These are phyloP conservation scores for Vitis amurensis DNA, from an alignment of 164 flowering plant species.

Conservation along the genomic window DNA sequence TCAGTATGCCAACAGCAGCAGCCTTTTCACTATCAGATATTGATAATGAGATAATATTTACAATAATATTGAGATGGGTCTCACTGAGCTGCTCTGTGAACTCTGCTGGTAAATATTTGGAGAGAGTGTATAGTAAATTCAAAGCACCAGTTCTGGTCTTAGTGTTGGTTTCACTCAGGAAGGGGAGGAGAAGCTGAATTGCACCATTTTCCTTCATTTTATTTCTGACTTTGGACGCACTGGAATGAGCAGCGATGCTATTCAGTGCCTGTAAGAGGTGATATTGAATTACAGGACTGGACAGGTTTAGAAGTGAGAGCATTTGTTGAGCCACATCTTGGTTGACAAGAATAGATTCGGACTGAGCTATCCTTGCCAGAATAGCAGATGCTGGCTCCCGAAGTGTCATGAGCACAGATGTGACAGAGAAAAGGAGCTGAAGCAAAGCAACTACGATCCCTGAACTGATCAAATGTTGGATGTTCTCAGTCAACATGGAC, in stretches of 20 bases:
- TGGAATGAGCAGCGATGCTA: constrained; percentile 57
- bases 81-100: constrained; percentile 55
- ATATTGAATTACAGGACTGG: constrained; percentile 61
- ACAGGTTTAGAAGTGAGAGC: constrained; percentile 71
- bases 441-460: constrained; percentile 66
- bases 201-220: constrained; percentile 76
- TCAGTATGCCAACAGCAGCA: constrained; percentile 65
- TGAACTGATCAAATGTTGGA: constrained; percentile 43
- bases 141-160: constrained; percentile 52
- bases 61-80: constrained; percentile 33
- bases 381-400: constrained; percentile 91
- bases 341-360: constrained; percentile 59
- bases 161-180: constrained; percentile 44
- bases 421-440: constrained; percentile 90
- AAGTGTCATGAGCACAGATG: constrained; percentile 85
- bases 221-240: constrained; percentile 55
- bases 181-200: constrained; percentile 67
- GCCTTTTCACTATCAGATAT: constrained; percentile 55
- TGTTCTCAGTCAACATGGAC: constrained; percentile 48
- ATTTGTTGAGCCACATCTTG: constrained; percentile 71
- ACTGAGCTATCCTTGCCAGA: constrained; percentile 74
- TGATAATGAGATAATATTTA: constrained; percentile 45
- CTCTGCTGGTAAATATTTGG: constrained; percentile 53
- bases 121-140: constrained; percentile 54
- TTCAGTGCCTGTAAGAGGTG: constrained; percentile 70